These are phyloP conservation scores for Lichenothelia convexa DNA, from an alignment of 495 filamentous ascomycete genomes.

Conservation along the genomic window DNA sequence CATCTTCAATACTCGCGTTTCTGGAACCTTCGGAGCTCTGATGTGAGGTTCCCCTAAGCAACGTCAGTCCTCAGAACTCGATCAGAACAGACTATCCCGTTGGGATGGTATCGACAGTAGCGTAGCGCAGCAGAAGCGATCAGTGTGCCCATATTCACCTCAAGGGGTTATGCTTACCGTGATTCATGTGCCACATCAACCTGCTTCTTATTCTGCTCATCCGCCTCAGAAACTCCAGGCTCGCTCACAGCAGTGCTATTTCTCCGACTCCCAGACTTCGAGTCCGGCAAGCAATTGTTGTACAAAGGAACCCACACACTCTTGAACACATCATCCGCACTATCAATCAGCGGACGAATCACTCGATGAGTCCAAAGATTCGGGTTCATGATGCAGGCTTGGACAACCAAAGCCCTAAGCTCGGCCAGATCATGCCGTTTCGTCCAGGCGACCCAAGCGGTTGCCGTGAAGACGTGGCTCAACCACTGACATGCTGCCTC, in stretches of 20 bases:
- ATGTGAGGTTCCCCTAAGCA: too few species aligned
- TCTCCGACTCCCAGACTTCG: neutral
- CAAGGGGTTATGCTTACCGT: too few species aligned
- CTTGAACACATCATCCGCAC: slow-evolving; percentile 1
- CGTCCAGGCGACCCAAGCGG: slow-evolving; percentile 1
- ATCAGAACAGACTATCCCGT: too few species aligned
- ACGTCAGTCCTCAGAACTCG: too few species aligned
- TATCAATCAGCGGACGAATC: slow-evolving; percentile 4
- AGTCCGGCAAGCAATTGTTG: slow-evolving; percentile 1
- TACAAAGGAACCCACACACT: slow-evolving; percentile 8
- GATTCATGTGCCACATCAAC: too few species aligned
- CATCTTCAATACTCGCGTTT: too few species aligned
- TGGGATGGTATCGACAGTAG: too few species aligned
- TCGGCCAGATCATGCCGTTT: neutral
- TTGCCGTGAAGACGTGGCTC: slow-evolving; percentile 7
- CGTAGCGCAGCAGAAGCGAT: too few species aligned
- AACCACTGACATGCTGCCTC: slow-evolving; percentile 17
- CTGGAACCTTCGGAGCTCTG: too few species aligned
- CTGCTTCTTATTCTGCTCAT: too few species aligned
- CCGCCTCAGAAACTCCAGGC: too few species aligned
- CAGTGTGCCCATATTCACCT: too few species aligned
- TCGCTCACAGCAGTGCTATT: neutral
- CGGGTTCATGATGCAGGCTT: slow-evolving; percentile 10
- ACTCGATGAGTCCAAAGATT: slow-evolving; percentile 6
- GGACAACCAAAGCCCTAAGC: slow-evolving; percentile 2